Evolutionary conservation across 495 filamentous ascomycete genomes (phyloP), one percentile per base, ranked within the genome.

Genomic region (Sporormia fimetaria): DNA sequence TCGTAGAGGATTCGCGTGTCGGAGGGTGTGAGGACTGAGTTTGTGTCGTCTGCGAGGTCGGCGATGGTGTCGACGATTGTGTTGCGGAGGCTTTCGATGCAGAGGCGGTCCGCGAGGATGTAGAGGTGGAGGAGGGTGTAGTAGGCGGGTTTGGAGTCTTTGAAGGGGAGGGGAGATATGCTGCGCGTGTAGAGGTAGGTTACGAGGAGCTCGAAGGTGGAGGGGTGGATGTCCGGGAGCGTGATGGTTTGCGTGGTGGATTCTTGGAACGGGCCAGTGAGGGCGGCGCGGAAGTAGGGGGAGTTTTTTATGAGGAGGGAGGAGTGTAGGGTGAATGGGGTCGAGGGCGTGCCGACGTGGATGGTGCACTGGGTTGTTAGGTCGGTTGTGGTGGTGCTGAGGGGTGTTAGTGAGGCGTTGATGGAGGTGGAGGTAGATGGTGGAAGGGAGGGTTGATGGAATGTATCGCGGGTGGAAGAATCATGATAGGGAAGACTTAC

Each of bases 251-350:
- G 52, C 15, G 58, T 45, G 30, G 44, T 18, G 21, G 63, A 59
- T 59, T 70, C 67, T 22, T 55, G 57, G 56, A 71, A 71, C 29
- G 51, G 39, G 54, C 63, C 59, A 34, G 61, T 61, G 38, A 70
- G 62, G 14, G 67, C 64, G 23, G 67, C 65, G 34, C 61, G 50
- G 62, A 71, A 71, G 63, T 68, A 69, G 39, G 64, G 60, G 1
- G 66, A 69, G 44, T 54, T 33, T 14, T 45, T 20, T 11, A 56
- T 59, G 24, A 71, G 58, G 32, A 67, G 62, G 37, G 63, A 55
- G 30, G 54, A 57, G 54, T 69, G 67, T 25, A 71, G 40, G 32
- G 56, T 42, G 48, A 67, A 67, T 10, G 44, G 56, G 14, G 49
- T 56, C 21, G 33, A 18, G 1, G 34, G 12, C 4, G 49, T 50